Evolutionary conservation across 345 rosid genomes (phyloP).

Genomic region (Ceriops decandra): DNA sequence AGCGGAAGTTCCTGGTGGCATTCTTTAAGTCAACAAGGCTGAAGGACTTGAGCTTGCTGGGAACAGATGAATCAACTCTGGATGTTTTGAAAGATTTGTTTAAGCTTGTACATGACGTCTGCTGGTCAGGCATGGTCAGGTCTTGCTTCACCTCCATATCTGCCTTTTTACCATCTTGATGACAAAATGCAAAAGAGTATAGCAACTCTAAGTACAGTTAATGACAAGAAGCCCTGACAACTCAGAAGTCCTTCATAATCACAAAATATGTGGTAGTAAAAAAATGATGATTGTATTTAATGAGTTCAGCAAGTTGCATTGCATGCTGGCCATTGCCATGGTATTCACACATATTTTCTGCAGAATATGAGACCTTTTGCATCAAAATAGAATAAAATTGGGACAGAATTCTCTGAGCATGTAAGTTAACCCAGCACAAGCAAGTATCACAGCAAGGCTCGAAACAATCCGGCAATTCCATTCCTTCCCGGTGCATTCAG

Average conservation of each 20-base stretch:
- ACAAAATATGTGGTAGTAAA: neutral
- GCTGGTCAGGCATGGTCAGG: constrained; percentile 10
- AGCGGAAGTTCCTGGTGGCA: constrained; percentile 56
- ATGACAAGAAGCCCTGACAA: neutral
- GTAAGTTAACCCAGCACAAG: too few species aligned
- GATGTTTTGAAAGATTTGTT: constrained; percentile 19
- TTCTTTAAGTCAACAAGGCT: constrained; percentile 49
- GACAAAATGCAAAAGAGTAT: neutral
- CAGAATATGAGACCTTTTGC: neutral
- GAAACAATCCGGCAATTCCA: too few species aligned
- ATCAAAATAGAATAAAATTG: too few species aligned
- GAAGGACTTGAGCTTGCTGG: constrained; percentile 47
- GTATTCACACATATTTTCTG: neutral
- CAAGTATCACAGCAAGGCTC: too few species aligned
- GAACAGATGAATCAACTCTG: constrained; percentile 22
- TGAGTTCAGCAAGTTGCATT: neutral
- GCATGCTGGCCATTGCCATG: neutral
- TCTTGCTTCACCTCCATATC: constrained; percentile 17
- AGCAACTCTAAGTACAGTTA: neutral
- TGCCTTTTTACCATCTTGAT: constrained; percentile 31
- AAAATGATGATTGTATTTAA: neutral
- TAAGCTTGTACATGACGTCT: constrained; percentile 20
- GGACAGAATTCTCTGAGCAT: too few species aligned
- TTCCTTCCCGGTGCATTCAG: too few species aligned
- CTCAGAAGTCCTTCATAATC: neutral